These are phyloP conservation scores for Cercophora sp. DNA, from an alignment of 495 filamentous ascomycete species.

Conservation along the genomic window DNA sequence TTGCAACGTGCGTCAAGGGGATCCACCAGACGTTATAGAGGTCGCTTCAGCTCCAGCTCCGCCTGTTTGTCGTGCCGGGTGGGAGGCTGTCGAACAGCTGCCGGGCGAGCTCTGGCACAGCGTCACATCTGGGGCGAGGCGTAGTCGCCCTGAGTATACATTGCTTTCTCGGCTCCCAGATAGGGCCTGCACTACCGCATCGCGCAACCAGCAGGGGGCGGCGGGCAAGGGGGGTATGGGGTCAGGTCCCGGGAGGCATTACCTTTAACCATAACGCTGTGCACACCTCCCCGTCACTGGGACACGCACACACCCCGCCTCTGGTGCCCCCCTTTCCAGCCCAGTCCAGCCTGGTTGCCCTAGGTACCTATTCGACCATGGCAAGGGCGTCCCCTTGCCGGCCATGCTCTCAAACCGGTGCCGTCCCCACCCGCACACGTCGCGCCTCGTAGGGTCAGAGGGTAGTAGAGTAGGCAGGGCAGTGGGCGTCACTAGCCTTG, in stretches of 20 bases:
- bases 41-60: background rate
- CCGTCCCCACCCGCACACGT: conserved; percentile 1
- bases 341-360: background rate
- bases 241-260: too few species aligned
- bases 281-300: background rate
- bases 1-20: background rate
- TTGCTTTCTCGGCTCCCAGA: background rate
- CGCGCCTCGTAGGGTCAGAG: conserved; percentile 1
- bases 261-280: too few species aligned
- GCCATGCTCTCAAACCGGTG: background rate
- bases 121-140: conserved; percentile 21
- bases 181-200: background rate
- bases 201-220: background rate
- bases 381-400: background rate
- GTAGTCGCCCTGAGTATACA: conserved; percentile 14
- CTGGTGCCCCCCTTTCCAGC: conserved; percentile 5
- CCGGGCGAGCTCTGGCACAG: background rate
- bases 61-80: background rate
- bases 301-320: background rate
- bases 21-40: background rate
- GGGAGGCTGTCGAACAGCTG: background rate
- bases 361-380: too few species aligned
- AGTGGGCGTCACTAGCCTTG: too few species aligned
- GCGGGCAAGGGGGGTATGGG: too few species aligned
- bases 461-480: too few species aligned